These are phyloP conservation scores for Zymoseptoria crescenta DNA, from an alignment of 2,329 filamentous ascomycete genomes.

Conservation along the genomic window DNA sequence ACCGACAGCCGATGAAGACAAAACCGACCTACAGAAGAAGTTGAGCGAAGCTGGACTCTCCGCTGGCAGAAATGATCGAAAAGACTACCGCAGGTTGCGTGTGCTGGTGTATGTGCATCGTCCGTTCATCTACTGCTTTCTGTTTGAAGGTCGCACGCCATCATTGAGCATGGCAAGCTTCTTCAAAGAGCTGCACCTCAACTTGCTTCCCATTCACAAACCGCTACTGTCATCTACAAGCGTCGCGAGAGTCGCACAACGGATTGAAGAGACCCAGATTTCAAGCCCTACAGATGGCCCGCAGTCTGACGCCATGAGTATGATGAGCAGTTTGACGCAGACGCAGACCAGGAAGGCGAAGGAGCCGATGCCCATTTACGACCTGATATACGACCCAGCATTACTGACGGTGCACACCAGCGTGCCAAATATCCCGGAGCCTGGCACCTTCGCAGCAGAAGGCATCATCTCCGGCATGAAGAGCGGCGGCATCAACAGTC, in stretches of 20 bases:
- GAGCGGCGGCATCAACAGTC: constrained; percentile 7
- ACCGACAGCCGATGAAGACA: constrained; percentile 2
- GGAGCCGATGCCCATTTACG: constrained; percentile 42
- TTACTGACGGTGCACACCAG: constrained; percentile 52
- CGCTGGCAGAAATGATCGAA: constrained; percentile 7
- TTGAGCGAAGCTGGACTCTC: constrained; percentile 13
- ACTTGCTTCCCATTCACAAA: constrained; percentile 42
- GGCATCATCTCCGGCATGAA: constrained; percentile 23
- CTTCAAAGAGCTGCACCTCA: constrained; percentile 45
- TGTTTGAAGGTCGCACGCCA: constrained; percentile 58
- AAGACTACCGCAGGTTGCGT: constrained; percentile 40
- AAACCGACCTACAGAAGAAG: constrained; percentile 11
- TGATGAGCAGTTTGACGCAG: constrained; percentile 25
- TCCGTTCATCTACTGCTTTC: constrained; percentile 70
- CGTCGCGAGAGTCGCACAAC: constrained; percentile 33
- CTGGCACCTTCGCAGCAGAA: constrained; percentile 37
- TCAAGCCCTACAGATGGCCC: constrained; percentile 24
- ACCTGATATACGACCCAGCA: constrained; percentile 53
- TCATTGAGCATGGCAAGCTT: constrained; percentile 41
- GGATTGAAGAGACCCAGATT: constrained; percentile 32
- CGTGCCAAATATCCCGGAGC: constrained; percentile 57
- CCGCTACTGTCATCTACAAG: constrained; percentile 38
- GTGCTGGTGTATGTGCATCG: constrained; percentile 65
- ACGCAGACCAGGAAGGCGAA: background rate
- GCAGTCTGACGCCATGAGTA: constrained; percentile 6